Conservation (phyloP, 1,284 basidiomycete species). For the Leccinum proliferum region DNA sequence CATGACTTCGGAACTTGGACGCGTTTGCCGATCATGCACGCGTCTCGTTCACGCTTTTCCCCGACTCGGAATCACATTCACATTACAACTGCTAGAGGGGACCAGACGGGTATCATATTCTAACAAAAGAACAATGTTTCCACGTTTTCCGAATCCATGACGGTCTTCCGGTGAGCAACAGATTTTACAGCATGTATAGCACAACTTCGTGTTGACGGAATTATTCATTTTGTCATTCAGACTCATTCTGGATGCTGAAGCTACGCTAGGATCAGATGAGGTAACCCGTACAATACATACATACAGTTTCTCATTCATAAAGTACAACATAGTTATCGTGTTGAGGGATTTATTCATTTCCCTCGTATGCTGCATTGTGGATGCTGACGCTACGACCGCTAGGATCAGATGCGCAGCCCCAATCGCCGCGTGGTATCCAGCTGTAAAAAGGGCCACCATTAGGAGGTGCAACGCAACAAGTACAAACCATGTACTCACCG, state of each 20-base stretch:
- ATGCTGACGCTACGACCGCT: slow-evolving; percentile 94
- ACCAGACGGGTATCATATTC: too few species aligned
- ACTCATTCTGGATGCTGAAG: too few species aligned
- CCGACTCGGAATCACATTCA: background rate
- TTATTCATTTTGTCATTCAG: too few species aligned
- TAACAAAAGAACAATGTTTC: too few species aligned
- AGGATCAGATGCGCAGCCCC: slow-evolving; percentile 95
- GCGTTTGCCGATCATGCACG: slow-evolving; percentile 6
- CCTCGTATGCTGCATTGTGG: slow-evolving; percentile 86
- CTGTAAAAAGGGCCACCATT: slow-evolving; percentile 31
- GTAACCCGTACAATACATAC: background rate
- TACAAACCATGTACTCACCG: slow-evolving; percentile 44
- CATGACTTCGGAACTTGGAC: slow-evolving; percentile 9
- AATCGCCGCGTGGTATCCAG: slow-evolving; percentile 93
- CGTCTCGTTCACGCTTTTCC: slow-evolving; percentile 1
- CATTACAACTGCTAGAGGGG: too few species aligned
- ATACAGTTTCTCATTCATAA: background rate
- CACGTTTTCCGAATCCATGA: too few species aligned
- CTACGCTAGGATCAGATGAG: too few species aligned
- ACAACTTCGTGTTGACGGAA: too few species aligned
- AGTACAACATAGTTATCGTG: slow-evolving; percentile 6
- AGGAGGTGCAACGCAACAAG: slow-evolving; percentile 10
- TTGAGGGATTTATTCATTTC: slow-evolving; percentile 9
- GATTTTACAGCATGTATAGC: too few species aligned
- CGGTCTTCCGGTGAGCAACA: too few species aligned